Conservation (phyloP, 768 basidiomycete genomes). For the Russula foetens region DNA sequence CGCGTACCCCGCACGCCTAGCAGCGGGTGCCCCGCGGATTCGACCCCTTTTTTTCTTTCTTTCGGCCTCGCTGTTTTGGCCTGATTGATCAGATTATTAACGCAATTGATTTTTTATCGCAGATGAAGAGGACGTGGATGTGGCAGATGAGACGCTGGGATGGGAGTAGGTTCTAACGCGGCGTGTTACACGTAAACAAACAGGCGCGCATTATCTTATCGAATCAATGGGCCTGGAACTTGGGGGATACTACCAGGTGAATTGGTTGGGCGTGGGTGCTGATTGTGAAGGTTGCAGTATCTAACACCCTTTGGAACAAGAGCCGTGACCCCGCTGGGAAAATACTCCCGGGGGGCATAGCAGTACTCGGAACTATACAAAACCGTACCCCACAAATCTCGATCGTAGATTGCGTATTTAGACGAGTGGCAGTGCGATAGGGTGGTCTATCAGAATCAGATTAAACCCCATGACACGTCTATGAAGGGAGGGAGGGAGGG, state of each 20-base stretch:
- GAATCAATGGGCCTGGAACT: slow-evolving; percentile 10
- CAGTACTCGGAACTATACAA: background rate
- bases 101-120: slow-evolving; percentile 3
- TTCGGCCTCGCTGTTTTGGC: background rate
- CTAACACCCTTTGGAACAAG: background rate
- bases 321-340: background rate
- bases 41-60: background rate
- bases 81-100: slow-evolving; percentile 8
- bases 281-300: slow-evolving; percentile 7
- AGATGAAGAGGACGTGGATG: slow-evolving; percentile 15
- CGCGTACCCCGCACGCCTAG: slow-evolving; percentile 12
- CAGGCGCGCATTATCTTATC: slow-evolving; percentile 17
- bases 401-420: slow-evolving; percentile 8
- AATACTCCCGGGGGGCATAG: background rate
- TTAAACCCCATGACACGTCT: background rate
- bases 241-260: slow-evolving; percentile 5
- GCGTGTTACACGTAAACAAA: slow-evolving; percentile 15
- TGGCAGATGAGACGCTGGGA: slow-evolving; percentile 16
- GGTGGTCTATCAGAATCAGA: slow-evolving; percentile 6
- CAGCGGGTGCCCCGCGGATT: slow-evolving; percentile 13
- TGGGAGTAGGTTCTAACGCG: slow-evolving; percentile 12
- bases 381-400: slow-evolving; percentile 6
- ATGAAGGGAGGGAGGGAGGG: too few relatives aligned
- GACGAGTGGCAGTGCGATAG: slow-evolving; percentile 13
- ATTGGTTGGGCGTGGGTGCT: background rate